These are phyloP conservation scores for Mortierella sp. DNA, from an alignment of 371 early-diverging fungal genomes.

Conservation along the genomic window DNA sequence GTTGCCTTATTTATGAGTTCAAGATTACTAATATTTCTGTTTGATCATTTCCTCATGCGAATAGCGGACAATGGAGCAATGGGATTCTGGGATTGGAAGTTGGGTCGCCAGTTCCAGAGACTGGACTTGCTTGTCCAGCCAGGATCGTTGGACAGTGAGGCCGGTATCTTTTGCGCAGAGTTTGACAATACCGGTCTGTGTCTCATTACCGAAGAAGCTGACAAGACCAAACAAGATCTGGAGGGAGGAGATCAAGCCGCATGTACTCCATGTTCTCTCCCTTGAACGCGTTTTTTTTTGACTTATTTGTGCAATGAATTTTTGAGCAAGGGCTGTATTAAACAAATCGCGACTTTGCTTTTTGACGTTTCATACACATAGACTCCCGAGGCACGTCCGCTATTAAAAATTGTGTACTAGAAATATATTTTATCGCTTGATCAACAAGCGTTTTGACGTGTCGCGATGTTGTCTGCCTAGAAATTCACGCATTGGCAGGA, in stretches of 20 bases:
- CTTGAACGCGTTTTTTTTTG: too few species aligned
- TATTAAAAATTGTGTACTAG: background rate
- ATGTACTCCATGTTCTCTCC: too few species aligned
- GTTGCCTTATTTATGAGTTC: background rate
- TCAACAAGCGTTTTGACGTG: too few species aligned
- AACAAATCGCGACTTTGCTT: too few species aligned
- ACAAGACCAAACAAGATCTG: conserved; percentile 99
- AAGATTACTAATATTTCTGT: background rate
- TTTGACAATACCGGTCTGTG: conserved; percentile 96
- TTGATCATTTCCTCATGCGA: conserved; percentile 1
- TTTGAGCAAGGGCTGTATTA: too few species aligned
- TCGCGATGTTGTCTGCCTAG: too few species aligned
- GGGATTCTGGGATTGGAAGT: conserved; percentile 97
- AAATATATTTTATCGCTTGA: too few species aligned
- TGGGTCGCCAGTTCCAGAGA: conserved; percentile 94
- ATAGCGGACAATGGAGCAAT: conserved; percentile 93
- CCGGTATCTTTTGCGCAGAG: conserved; percentile 93
- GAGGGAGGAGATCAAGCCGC: conserved; percentile 85
- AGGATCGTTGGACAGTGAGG: conserved; percentile 96
- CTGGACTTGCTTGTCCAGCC: conserved; percentile 90
- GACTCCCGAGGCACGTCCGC: conserved; percentile 30
- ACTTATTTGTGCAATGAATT: too few species aligned
- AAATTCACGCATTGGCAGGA: too few species aligned
- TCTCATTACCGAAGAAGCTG: conserved; percentile 97
- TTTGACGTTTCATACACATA: too few species aligned